Evolutionary conservation across 352 stramenopile genomes (phyloP).

Genomic region (Pythium chondricola): DNA sequence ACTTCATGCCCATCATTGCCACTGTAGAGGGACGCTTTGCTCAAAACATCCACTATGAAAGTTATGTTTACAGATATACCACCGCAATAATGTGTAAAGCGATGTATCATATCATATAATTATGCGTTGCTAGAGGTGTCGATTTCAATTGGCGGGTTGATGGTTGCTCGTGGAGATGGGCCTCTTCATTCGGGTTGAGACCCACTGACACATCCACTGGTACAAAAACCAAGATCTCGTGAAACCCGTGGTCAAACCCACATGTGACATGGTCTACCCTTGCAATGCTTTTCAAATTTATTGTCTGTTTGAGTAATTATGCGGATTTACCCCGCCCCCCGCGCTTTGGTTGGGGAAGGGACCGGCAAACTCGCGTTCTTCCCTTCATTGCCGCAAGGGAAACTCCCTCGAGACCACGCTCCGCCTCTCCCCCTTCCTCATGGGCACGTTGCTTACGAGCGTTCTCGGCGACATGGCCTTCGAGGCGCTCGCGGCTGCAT

Average conservation of each 20-base stretch:
- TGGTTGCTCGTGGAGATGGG: too few species aligned
- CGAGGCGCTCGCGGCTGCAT: conserved; percentile 45
- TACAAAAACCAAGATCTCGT: conserved; percentile 3
- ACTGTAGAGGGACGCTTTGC: too few species aligned
- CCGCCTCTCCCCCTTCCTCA: background rate
- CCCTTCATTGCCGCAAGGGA: background rate
- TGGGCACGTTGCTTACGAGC: conserved; percentile 27
- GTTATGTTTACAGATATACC: too few species aligned
- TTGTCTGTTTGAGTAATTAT: conserved; percentile 4
- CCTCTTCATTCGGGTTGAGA: too few species aligned
- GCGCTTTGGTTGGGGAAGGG: background rate
- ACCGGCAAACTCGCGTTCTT: background rate
- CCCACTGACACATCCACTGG: too few species aligned
- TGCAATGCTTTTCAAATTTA: conserved; percentile 3
- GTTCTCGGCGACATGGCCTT: conserved; percentile 33
- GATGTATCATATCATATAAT: too few species aligned
- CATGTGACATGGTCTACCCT: background rate
- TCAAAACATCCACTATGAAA: too few species aligned
- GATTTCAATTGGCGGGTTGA: too few species aligned
- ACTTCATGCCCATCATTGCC: too few species aligned
- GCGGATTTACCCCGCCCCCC: background rate
- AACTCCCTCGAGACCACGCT: background rate
- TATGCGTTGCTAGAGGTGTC: too few species aligned
- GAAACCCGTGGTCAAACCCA: conserved; percentile 1
- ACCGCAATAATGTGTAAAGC: too few species aligned